Base-by-base conservation (phyloP, 2,329 filamentous ascomycete genomes). In the Acarospora socialis region DNA sequence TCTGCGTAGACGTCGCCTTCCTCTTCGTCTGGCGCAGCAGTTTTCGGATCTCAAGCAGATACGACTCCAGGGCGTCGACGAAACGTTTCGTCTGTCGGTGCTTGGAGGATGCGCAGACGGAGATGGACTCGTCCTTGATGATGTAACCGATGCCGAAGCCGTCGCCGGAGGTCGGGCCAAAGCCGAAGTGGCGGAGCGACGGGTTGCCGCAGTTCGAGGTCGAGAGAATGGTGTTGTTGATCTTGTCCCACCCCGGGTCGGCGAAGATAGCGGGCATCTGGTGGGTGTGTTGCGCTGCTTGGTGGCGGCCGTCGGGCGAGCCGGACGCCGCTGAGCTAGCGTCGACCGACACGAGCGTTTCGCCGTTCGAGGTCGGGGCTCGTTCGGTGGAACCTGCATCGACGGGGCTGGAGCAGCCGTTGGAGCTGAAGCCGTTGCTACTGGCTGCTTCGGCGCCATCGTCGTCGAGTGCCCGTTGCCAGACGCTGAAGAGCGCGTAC, bases 121-220 rank as follows among this genome's bases (percentile, higher is more conserved):
- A 83, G 38, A 95, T 81, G 29, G 73, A 70, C 32, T 90, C 81
- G 44, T 92, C 83, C 57, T 98, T 98, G 68, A 98, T 94, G 48
- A 98, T 95, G 60, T 98, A 98, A 2, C 90, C 90, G 34, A 98
- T 94, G 18, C 90, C 90, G 50, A 95, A 95, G 0, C 90, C 90
- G 43, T 94, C 84, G 2, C 77, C 87, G 0, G 81, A 87, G 0
- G 87, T 92, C 2, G 90, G 90, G 0, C 90, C 90, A 51, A 98
- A 98, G 3, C 90, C 90, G 47, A 98, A 98, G 47, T 95, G 87
- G 2, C 90, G 76, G 12, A 98, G 73, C 0, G 79, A 83, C 0
- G 90, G 90, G 56, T 95, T 98, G 37, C 90, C 90, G 56, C 90
- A 98, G 63, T 98, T 98, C n/a, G 86, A 94, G 0, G 90, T 95